phyloP scores from a whole-genome alignment of 208 protist genomes.

The Leishmania tarentolae region DNA sequence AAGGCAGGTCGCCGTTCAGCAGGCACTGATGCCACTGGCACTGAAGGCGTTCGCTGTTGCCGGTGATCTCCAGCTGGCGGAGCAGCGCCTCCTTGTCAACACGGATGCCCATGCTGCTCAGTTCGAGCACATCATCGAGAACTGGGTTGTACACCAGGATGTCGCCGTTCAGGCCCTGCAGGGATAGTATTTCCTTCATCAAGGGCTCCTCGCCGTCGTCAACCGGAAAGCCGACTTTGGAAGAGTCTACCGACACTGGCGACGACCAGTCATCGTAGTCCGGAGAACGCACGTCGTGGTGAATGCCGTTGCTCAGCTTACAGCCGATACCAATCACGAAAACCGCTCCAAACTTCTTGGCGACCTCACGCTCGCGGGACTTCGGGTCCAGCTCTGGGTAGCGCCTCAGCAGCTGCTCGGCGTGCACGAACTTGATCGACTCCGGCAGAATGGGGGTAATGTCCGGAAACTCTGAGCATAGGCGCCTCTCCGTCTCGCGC shows the following conservation, averaged over 20 bases:
- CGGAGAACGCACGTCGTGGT: conserved; percentile 84
- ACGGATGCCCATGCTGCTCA: conserved; percentile 93
- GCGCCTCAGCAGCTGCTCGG: conserved; percentile 78
- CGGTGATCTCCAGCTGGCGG: conserved; percentile 77
- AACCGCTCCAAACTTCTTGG: conserved; percentile 82
- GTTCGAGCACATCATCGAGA: conserved; percentile 85
- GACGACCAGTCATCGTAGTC: conserved; percentile 95
- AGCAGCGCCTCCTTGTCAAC: conserved; percentile 81
- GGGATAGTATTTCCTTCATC: conserved; percentile 53
- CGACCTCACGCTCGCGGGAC: conserved; percentile 73
- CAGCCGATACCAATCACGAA: conserved; percentile 92
- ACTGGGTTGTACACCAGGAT: conserved; percentile 89
- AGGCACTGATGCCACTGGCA: conserved; percentile 82
- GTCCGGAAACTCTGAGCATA: conserved; percentile 53
- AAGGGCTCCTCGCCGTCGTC: conserved; percentile 35
- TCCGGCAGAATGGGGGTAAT: conserved; percentile 66
- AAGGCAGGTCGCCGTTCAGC: conserved; percentile 73
- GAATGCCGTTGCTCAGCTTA: conserved; percentile 74
- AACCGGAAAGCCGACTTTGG: conserved; percentile 38
- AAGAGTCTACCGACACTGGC: conserved; percentile 46
- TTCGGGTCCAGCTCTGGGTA: conserved; percentile 86
- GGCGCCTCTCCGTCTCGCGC: conserved; percentile 58
- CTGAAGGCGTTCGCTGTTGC: conserved; percentile 60
- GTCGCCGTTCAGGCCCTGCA: conserved; percentile 90
- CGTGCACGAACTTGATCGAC: conserved; percentile 85